Conservation (phyloP, 805 yeast genomes). For the Cyberlindnera meyerae region DNA sequence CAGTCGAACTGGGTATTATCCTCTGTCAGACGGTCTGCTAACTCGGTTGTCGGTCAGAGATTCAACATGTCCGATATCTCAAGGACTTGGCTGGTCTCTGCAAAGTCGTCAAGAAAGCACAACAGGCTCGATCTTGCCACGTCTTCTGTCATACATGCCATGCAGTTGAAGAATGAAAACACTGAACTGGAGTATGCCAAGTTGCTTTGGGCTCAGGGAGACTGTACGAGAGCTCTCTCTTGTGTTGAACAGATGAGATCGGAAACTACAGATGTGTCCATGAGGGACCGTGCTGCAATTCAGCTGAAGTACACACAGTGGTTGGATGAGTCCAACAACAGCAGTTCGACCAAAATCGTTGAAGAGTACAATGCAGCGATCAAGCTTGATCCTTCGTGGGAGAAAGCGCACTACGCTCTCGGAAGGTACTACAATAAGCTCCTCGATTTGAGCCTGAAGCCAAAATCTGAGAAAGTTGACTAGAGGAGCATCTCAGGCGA, state of each 20-base stretch:
- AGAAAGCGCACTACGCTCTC: constrained; percentile 71
- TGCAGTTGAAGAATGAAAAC: constrained; percentile 29
- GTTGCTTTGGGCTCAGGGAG: constrained; percentile 85
- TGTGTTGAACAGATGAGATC: constrained; percentile 41
- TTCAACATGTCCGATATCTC: constrained; percentile 32
- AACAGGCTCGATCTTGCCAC: constrained; percentile 71
- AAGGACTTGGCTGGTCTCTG: constrained; percentile 52
- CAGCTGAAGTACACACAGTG: constrained; percentile 80
- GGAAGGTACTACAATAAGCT: constrained; percentile 78
- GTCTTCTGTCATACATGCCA: constrained; percentile 57
- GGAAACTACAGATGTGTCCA: constrained; percentile 12
- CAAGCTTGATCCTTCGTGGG: constrained; percentile 54
- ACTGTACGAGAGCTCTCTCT: constrained; percentile 77
- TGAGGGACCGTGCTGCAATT: constrained; percentile 34
- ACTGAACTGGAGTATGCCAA: constrained; percentile 76
- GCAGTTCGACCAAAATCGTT: constrained; percentile 68
- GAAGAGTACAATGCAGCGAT: constrained; percentile 62
- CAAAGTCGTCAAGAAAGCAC: constrained; percentile 62
- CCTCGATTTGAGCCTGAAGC: constrained; percentile 56
- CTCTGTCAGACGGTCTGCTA: constrained; percentile 52
- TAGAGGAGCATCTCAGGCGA: constrained; percentile 39
- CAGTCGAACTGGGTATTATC: constrained; percentile 55
- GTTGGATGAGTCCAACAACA: constrained; percentile 82
- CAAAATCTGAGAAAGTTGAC: constrained; percentile 14
- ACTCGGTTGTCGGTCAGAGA: constrained; percentile 24